These are phyloP conservation scores for Podaxis carcinomalis DNA, from an alignment of 768 basidiomycete species.

Conservation along the genomic window DNA sequence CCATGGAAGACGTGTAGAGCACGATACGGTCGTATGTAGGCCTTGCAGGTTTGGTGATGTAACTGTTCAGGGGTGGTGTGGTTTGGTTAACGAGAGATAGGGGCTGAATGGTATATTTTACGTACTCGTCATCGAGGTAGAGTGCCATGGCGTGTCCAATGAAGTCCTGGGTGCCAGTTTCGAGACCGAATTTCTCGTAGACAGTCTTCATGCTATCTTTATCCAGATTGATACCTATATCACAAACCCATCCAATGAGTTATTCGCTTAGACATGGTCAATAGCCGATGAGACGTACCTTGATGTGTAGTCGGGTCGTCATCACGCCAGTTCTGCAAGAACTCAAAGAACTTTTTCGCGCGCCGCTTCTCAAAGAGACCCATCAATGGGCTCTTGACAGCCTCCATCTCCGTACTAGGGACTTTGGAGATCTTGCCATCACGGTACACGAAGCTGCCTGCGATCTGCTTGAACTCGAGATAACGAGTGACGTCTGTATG, in stretches of 20 bases:
- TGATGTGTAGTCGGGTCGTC: constrained; percentile 95
- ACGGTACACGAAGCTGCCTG: constrained; percentile 95
- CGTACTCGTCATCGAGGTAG: constrained; percentile 95
- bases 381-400: constrained; percentile 92
- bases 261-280: neutral
- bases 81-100: neutral
- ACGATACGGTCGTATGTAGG: constrained; percentile 91
- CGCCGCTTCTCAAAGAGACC: constrained; percentile 98
- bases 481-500: constrained; percentile 99
- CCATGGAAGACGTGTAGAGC: constrained; percentile 98
- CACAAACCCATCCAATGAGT: neutral
- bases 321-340: constrained; percentile 93
- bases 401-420: constrained; percentile 96
- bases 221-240: constrained; percentile 80
- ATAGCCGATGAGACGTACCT: constrained; percentile 40
- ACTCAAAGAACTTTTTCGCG: constrained; percentile 98
- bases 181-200: constrained; percentile 95
- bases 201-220: constrained; percentile 89
- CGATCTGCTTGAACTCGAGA: constrained; percentile 99
- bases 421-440: constrained; percentile 98
- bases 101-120: constrained; percentile 14
- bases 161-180: constrained; percentile 97
- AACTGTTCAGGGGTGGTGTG: constrained; percentile 42
- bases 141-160: constrained; percentile 99
- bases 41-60: constrained; percentile 89